Base-by-base conservation (phyloP, 1,284 basidiomycete genomes). In the Cutaneotrichosporon sp. region DNA sequence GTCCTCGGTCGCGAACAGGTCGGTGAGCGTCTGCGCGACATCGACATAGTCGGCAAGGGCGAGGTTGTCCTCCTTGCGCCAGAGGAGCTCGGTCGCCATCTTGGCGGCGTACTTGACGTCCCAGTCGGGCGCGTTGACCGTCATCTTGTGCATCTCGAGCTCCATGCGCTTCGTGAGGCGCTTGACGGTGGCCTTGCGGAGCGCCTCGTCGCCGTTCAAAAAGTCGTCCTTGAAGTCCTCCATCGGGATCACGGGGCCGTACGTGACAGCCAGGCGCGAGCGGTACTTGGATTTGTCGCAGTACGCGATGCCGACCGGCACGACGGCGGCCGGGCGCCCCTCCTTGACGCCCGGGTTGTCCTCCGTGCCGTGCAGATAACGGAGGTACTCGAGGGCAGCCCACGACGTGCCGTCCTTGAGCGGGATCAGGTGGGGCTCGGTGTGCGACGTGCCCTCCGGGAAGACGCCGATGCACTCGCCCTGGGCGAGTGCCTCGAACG, bases 371-470 rank as follows among this genome's bases (percentile, higher is more conserved):
- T 81, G 61, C 47, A 86, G 83, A 85, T 91, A 93, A 69, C 89
- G 89, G 14, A 87, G 84, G 79, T 95, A 97, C 81, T 97, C 95
- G 67, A 97, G 83, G 4, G 93, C 91, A 34, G 92, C 89, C 94
- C 94, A 97, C 9, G 92, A 87, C n/a, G 91, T 90, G 25, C 95
- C 95, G 70, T 97, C 92, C 77, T 98, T 98, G 72, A 98, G 86
- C 64, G 92, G 89, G 84, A 95, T 90, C 72, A 98, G 89, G 60
- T 87, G 86, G 4, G 94, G 92, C 72, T 95, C 91, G 0, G 94
- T 97, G 65, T 84, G 80, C 47, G 82, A 76, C 20, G 81, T 80
- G 20, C 94, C 95, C 78, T 98, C 95, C 1, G 95, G 95, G 75
- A 98, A 98, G 45, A 98, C 83, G 7, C 92, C 95, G 57, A 98